Base-by-base conservation (phyloP, 495 filamentous ascomycete species). In the Articulospora tetracladia region DNA sequence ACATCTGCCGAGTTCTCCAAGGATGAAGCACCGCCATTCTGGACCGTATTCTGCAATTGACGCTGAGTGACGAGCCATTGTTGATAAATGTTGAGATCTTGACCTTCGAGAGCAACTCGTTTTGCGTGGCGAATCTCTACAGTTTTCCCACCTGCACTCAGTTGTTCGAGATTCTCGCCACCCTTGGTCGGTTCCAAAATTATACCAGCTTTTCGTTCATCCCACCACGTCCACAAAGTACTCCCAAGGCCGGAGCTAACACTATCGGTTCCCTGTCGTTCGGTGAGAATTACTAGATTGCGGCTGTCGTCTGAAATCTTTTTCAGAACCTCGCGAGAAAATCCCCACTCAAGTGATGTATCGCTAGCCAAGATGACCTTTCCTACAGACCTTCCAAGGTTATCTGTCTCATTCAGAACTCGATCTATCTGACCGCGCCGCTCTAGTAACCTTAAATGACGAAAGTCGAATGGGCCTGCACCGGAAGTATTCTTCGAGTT, bases 291-390 rank as follows among this genome's bases (percentile, higher is more conserved):
- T 26, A 98, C 80, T 41, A 97, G 74, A 67, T 96, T 98, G 30
- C 83, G 82, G 1, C 84, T 75, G 61, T 95, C 89, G 51, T 79
- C 76, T 0, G 90, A 90, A 53, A 99, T 80, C 23, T 74, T 74
- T 46, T 80, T 80, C n/a, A 98, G 72, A 6, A 92, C 83, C n/a
- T 92, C 86, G 68, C 87, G 90, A 1, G 95, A 94, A 66, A 97
- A 96, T 0, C 94, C 94, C 94, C 95, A 98, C 56, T 94, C 91
- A 26, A 98, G 69, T 27, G 91, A 93, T 0, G 86, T 79, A 70
- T 97, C 92, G 51, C 90, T 96, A 7, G 94, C 93, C 63, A 98
- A 79, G 58, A 98, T 93, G 11, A 98, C 93, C 65, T 85, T 88
- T 32, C 80, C 79, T 34, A 71, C 60, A 1, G 76, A 70, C 34